These are phyloP conservation scores for Salix purpurea DNA, from an alignment of 345 rosid species.

Conservation along the genomic window DNA sequence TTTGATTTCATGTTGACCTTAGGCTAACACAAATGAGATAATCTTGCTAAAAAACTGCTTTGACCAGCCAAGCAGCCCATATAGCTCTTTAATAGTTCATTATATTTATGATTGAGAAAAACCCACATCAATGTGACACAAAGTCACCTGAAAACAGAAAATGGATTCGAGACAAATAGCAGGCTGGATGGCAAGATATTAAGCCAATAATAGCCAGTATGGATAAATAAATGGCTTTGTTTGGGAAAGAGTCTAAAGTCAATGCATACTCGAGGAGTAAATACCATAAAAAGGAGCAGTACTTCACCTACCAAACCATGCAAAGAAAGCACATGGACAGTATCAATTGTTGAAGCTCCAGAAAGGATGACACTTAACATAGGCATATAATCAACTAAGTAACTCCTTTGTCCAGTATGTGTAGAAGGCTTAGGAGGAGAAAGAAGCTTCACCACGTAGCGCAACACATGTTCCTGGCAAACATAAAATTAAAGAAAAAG, in stretches of 20 bases:
- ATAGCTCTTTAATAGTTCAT: background rate
- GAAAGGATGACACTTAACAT: constrained; percentile 51
- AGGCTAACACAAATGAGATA: background rate
- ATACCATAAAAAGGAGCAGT: background rate
- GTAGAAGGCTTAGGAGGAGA: constrained; percentile 49
- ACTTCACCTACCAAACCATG: constrained; percentile 58
- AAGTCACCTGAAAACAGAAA: background rate
- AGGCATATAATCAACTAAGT: constrained; percentile 45
- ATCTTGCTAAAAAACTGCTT: background rate
- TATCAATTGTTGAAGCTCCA: constrained; percentile 49
- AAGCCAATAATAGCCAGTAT: background rate
- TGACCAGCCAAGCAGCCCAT: constrained; percentile 1
- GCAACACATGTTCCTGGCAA: constrained; percentile 59
- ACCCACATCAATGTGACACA: background rate
- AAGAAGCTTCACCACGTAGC: constrained; percentile 56
- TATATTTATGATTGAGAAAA: background rate
- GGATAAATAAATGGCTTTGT: background rate
- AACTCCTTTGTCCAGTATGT: constrained; percentile 34
- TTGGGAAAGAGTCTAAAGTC: constrained; percentile 11
- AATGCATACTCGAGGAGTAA: background rate
- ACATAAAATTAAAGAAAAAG: constrained; percentile 7
- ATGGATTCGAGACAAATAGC: background rate
- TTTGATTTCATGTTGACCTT: background rate
- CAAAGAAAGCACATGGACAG: constrained; percentile 55
- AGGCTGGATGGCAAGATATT: background rate